A percentile compares a stretch with the other conserved stretches of the same genome.
Conservation (phyloP, 1,284 basidiomycete species). For the Irpex sp. region DNA sequence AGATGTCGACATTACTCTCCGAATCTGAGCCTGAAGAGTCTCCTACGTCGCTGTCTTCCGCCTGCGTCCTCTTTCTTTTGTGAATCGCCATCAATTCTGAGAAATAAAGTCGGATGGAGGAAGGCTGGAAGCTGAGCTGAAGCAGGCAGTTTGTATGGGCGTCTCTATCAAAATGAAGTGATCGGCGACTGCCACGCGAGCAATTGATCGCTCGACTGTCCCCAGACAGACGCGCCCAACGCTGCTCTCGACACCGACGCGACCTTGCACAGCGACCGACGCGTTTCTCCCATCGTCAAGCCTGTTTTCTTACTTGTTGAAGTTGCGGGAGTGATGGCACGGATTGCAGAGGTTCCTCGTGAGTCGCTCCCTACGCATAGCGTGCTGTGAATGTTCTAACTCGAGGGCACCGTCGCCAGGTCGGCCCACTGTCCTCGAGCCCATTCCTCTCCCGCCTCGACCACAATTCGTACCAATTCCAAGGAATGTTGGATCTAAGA, state of each 20-base stretch:
- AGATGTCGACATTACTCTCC: slow-evolving; percentile 14
- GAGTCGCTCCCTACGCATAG: background rate
- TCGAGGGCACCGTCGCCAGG: background rate
- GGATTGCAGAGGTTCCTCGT: background rate
- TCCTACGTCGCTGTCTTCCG: background rate
- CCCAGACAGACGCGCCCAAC: background rate
- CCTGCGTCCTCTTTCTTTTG: slow-evolving; percentile 10
- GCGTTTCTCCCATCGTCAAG: background rate
- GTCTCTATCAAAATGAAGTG: background rate
- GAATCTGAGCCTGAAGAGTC: slow-evolving; percentile 1
- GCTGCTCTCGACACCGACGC: background rate
- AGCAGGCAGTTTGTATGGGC: background rate
- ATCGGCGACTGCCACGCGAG: slow-evolving; percentile 3
- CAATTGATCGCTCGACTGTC: background rate
- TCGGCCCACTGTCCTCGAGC: background rate
- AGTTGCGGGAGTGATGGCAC: background rate
- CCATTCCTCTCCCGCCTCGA: background rate
- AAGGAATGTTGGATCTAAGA: too few relatives aligned
- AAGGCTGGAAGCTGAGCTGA: background rate
- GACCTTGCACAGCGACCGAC: background rate
- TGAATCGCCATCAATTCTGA: slow-evolving; percentile 3
- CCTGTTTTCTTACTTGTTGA: background rate
- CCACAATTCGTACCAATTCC: background rate
- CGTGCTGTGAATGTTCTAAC: background rate
- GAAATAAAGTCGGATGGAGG: background rate